A percentile compares a stretch with the other conserved stretches of the same genome.
Evolutionary conservation across 768 basidiomycete genomes (phyloP).

Genomic region (Infundibulicybe gibba): DNA sequence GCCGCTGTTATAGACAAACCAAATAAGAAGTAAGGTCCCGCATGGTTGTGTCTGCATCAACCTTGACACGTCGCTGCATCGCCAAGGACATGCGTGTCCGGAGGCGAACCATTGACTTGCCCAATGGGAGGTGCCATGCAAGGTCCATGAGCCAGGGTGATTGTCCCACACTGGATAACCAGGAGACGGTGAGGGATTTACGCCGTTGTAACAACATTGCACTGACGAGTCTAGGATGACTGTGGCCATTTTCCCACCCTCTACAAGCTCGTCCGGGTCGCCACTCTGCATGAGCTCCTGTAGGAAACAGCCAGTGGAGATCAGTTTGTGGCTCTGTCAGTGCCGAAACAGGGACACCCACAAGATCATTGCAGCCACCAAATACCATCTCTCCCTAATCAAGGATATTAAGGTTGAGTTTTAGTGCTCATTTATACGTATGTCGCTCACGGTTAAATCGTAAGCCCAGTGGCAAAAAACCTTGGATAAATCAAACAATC

Average conservation of each 20-base stretch:
- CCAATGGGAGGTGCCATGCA: conserved; percentile 19
- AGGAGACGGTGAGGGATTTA: no score
- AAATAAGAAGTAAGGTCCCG: conserved; percentile 16
- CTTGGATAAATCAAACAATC: conserved; percentile 11
- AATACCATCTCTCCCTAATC: conserved; percentile 22
- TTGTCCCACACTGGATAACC: conserved; percentile 23
- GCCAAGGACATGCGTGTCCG: conserved; percentile 8
- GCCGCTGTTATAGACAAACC: no score
- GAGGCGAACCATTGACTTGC: conserved; percentile 10
- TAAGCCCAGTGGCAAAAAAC: conserved; percentile 20
- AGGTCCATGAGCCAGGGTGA: conserved; percentile 26
- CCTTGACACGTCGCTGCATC: conserved; percentile 6
- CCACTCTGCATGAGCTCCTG: conserved; percentile 18
- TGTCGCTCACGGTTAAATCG: conserved; percentile 20
- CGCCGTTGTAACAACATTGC: no score
- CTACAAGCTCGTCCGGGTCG: conserved; percentile 16
- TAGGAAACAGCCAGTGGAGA: no score
- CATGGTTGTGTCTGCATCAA: conserved; percentile 1
- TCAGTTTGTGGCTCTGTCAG: no score
- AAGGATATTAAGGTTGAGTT: not conserved
- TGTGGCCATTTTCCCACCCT: conserved; percentile 17
- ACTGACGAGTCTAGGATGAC: conserved; percentile 22
- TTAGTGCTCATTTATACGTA: no score
- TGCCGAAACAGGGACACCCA: conserved; percentile 1
- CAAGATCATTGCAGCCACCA: conserved; percentile 12